phyloP scores from a whole-genome alignment of 345 rosid species.

The Erysimum cheiranthoides region DNA sequence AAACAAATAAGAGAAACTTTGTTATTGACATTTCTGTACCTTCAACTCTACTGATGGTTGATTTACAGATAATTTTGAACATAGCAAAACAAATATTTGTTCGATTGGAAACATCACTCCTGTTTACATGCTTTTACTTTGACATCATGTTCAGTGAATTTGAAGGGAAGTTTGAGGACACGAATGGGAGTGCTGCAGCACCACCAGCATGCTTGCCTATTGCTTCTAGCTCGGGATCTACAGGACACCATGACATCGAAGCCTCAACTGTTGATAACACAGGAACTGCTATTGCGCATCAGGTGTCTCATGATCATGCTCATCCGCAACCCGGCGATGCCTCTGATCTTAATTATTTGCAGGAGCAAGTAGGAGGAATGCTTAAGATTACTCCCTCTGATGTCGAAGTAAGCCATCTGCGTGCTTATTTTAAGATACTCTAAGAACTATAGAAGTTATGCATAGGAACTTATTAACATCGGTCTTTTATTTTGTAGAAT shows the following conservation, averaged over 20 bases:
- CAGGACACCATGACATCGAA: slow-evolving; percentile 59
- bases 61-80: background rate
- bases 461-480: background rate
- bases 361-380: slow-evolving; percentile 85
- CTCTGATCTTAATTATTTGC: slow-evolving; percentile 66
- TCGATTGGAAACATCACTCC: background rate
- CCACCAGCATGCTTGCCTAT: slow-evolving; percentile 54
- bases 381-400: slow-evolving; percentile 87
- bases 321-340: slow-evolving; percentile 46
- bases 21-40: background rate
- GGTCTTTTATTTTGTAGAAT: slow-evolving; percentile 57
- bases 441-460: background rate
- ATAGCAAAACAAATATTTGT: background rate
- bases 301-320: slow-evolving; percentile 45
- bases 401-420: slow-evolving; percentile 66
- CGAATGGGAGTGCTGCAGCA: slow-evolving; percentile 56
- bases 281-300: slow-evolving; percentile 52
- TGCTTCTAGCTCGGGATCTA: slow-evolving; percentile 67
- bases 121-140: slow-evolving; percentile 25
- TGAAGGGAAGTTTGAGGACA: slow-evolving; percentile 88
- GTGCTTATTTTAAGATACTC: slow-evolving; percentile 1
- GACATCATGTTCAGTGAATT: slow-evolving; percentile 65
- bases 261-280: slow-evolving; percentile 47
- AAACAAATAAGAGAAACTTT: background rate
- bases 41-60: slow-evolving; percentile 12